Evolutionary conservation across 805 yeast genomes (phyloP).

Genomic region (Pichia cabralensis): DNA sequence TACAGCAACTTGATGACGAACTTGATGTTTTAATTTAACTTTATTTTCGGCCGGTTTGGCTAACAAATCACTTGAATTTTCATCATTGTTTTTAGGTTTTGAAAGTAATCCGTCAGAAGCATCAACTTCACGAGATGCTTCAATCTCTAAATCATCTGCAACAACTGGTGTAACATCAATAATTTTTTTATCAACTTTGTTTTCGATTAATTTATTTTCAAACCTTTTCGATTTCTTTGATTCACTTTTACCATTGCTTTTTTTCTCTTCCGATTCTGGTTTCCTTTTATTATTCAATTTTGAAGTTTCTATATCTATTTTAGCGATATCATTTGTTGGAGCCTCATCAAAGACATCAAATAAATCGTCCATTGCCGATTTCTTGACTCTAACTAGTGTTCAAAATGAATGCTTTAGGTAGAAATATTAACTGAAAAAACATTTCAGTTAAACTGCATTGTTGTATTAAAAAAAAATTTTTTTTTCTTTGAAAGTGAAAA

Average conservation of each 20-base stretch:
- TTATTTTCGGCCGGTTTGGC: not conserved
- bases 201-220: conserved; percentile 22
- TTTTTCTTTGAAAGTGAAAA: too few species aligned
- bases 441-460: too few species aligned
- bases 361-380: conserved; percentile 45
- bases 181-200: conserved; percentile 28
- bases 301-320: conserved; percentile 6
- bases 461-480: too few species aligned
- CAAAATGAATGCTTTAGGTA: too few species aligned
- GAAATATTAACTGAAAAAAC: too few species aligned
- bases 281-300: conserved; percentile 1
- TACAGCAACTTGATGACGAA: conserved; percentile 93
- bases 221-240: conserved; percentile 21
- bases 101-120: conserved; percentile 64
- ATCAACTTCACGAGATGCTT: conserved; percentile 82
- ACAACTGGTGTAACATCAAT: conserved; percentile 52
- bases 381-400: too few species aligned
- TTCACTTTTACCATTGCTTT: conserved; percentile 12
- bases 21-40: conserved; percentile 67
- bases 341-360: conserved; percentile 55
- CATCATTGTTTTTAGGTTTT: not conserved
- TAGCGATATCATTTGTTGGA: conserved; percentile 25
- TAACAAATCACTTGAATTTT: not conserved
- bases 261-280: conserved; percentile 8
- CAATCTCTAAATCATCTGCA: conserved; percentile 79